Percentiles rank a stretch among this genome's conserved stretches.
Evolutionary conservation across 2,329 filamentous ascomycete genomes (phyloP).

Genomic region (Pseudogymnoascus sp.): DNA sequence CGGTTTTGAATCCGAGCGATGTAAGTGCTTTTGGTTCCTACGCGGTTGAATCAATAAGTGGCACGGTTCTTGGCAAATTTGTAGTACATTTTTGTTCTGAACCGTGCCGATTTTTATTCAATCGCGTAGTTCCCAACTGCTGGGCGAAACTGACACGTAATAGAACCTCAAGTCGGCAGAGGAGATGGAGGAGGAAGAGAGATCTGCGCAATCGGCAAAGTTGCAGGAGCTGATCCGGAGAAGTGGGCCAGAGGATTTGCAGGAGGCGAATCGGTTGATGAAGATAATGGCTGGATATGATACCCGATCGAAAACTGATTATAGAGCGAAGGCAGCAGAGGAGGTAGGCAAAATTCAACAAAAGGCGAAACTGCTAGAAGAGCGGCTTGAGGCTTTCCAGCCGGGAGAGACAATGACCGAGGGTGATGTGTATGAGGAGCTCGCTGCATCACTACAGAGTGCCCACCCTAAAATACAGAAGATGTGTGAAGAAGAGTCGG

Average conservation of each 20-base stretch:
- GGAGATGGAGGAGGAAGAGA: slow-evolving; percentile 97
- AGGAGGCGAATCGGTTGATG: slow-evolving; percentile 96
- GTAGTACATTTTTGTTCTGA: too few species aligned
- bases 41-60: too few species aligned
- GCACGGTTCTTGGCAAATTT: too few species aligned
- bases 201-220: slow-evolving; percentile 93
- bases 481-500: slow-evolving; percentile 98
- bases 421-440: slow-evolving; percentile 68
- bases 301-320: slow-evolving; percentile 91
- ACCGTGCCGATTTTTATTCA: too few species aligned
- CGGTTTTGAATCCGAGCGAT: slow-evolving; percentile 92
- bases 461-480: slow-evolving; percentile 98
- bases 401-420: slow-evolving; percentile 70
- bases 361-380: slow-evolving; percentile 85
- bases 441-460: slow-evolving; percentile 80
- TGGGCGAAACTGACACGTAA: slow-evolving; percentile 23
- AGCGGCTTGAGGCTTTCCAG: slow-evolving; percentile 79
- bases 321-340: slow-evolving; percentile 92
- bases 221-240: slow-evolving; percentile 91
- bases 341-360: slow-evolving; percentile 93
- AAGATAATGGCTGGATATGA: slow-evolving; percentile 99
- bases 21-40: slow-evolving; percentile 46
- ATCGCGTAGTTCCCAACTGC: neutral
- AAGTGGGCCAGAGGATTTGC: slow-evolving; percentile 84
- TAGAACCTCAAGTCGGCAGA: slow-evolving; percentile 93